These are phyloP conservation scores for Umbilicaria muhlenbergii DNA, from an alignment of 495 filamentous ascomycete genomes.

Conservation along the genomic window DNA sequence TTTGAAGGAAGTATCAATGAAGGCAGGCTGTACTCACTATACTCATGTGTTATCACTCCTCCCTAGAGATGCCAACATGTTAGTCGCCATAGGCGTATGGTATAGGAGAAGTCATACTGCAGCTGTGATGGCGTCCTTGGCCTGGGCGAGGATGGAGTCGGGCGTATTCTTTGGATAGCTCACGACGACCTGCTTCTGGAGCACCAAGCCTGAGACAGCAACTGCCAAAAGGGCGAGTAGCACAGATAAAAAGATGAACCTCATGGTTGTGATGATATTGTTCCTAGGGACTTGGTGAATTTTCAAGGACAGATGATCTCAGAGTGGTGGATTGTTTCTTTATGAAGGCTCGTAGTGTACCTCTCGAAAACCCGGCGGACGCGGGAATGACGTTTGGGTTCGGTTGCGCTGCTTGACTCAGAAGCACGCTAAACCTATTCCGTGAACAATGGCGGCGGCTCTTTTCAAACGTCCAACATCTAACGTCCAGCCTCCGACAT, in stretches of 20 bases:
- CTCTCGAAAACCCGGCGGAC: too few species aligned
- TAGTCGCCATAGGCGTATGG: background rate
- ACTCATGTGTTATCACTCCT: conserved; percentile 38
- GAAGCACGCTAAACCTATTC: too few species aligned
- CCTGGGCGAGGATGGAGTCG: conserved; percentile 46
- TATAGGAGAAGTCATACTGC: conserved; percentile 35
- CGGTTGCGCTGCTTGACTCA: too few species aligned
- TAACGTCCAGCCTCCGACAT: too few species aligned
- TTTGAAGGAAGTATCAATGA: background rate
- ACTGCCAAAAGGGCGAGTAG: conserved; percentile 39
- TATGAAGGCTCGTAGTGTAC: too few species aligned
- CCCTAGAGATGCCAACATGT: conserved; percentile 15
- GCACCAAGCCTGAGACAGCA: conserved; percentile 33
- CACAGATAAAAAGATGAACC: conserved; percentile 29
- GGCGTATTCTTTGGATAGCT: conserved; percentile 63
- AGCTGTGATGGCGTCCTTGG: conserved; percentile 51
- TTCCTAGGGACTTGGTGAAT: too few species aligned
- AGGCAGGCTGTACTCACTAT: conserved; percentile 23
- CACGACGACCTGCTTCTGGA: conserved; percentile 60
- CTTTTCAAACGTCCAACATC: too few species aligned
- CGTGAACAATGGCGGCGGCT: too few species aligned
- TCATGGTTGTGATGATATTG: conserved; percentile 34
- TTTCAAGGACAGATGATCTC: too few species aligned
- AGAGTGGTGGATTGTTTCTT: too few species aligned
- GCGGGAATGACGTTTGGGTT: too few species aligned